Evolutionary conservation across 2,329 filamentous ascomycete genomes (phyloP).

Genomic region (Aspergillus eucalypticola): DNA sequence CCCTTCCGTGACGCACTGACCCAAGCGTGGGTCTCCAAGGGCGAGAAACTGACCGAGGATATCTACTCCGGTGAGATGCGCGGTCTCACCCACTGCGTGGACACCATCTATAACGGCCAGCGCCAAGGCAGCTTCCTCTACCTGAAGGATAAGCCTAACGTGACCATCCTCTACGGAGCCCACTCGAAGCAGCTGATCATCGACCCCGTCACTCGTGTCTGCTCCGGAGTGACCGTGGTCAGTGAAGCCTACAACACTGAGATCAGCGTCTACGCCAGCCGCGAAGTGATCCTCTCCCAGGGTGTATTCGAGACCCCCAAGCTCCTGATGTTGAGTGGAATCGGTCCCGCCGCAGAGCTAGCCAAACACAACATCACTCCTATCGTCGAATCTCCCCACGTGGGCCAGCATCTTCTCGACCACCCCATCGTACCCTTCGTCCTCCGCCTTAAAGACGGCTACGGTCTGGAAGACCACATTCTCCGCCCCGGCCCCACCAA

Average conservation of each 20-base stretch:
- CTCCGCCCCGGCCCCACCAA: slow-evolving; percentile 37
- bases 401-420: slow-evolving; percentile 38
- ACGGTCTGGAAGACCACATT: slow-evolving; percentile 42
- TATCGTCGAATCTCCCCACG: slow-evolving; percentile 33
- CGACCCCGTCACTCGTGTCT: slow-evolving; percentile 45
- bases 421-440: slow-evolving; percentile 47
- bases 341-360: slow-evolving; percentile 47
- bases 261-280: slow-evolving; percentile 50
- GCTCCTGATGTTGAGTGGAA: slow-evolving; percentile 52
- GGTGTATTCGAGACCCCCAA: slow-evolving; percentile 57
- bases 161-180: slow-evolving; percentile 52
- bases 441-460: slow-evolving; percentile 46
- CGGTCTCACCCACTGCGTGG: slow-evolving; percentile 56
- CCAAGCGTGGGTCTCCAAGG: slow-evolving; percentile 57
- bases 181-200: slow-evolving; percentile 58
- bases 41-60: slow-evolving; percentile 53
- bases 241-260: slow-evolving; percentile 32
- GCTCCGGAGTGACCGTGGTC: slow-evolving; percentile 52
- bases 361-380: slow-evolving; percentile 32
- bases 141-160: slow-evolving; percentile 56
- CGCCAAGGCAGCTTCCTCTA: slow-evolving; percentile 56
- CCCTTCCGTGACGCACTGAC: slow-evolving; percentile 50
- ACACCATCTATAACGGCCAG: slow-evolving; percentile 60
- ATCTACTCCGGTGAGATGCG: slow-evolving; percentile 58
- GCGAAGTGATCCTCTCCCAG: slow-evolving; percentile 52